Conservation (phyloP, 352 stramenopile genomes). For the Pythium sukuiense region DNA sequence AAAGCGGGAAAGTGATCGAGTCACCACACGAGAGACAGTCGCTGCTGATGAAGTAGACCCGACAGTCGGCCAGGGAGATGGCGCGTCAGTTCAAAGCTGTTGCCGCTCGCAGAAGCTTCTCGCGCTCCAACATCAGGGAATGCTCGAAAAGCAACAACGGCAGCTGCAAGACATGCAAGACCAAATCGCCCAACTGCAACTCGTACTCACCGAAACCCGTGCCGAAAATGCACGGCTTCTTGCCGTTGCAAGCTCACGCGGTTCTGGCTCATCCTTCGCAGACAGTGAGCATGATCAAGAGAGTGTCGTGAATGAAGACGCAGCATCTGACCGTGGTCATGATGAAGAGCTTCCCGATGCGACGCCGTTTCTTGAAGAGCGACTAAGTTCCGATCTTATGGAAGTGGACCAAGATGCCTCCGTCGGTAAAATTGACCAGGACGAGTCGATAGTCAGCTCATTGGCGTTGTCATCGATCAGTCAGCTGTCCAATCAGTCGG, state of each 20-base stretch:
- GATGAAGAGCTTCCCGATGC: neutral
- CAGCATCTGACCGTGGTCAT: neutral
- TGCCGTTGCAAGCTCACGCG: constrained; percentile 12
- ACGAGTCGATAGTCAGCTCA: constrained; percentile 40
- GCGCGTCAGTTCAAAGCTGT: constrained; percentile 27
- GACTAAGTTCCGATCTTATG: no score
- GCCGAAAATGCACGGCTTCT: constrained; percentile 26
- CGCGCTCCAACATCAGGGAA: constrained; percentile 74
- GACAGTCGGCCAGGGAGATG: neutral
- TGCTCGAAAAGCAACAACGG: constrained; percentile 70
- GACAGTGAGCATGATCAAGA: constrained; percentile 4
- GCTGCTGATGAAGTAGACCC: neutral
- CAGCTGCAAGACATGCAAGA: constrained; percentile 74
- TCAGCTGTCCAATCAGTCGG: constrained; percentile 37
- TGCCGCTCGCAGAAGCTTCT: constrained; percentile 68
- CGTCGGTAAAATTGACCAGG: neutral
- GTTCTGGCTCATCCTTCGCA: constrained; percentile 13
- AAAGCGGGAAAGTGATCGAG: neutral
- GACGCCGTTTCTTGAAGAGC: no score
- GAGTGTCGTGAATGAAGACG: constrained; percentile 15
- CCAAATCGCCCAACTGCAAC: constrained; percentile 61
- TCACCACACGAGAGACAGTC: neutral
- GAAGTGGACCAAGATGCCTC: neutral
- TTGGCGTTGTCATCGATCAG: constrained; percentile 68
- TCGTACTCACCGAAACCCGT: constrained; percentile 35